phyloP scores from a whole-genome alignment of 768 basidiomycete genomes.

The Pisolithus tinctorius region DNA sequence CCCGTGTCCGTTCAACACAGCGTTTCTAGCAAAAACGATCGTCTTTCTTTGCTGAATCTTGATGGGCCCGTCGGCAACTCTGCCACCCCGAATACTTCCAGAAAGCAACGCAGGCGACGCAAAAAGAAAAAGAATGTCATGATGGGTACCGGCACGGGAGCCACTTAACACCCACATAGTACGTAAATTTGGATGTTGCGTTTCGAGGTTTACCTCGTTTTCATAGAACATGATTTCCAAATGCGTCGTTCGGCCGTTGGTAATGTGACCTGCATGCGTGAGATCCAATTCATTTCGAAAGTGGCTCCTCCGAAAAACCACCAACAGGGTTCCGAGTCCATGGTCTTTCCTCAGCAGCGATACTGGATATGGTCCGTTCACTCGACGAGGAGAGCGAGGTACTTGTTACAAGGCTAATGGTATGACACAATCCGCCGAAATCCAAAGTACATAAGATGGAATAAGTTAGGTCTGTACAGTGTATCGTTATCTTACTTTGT shows the following conservation, averaged over 20 bases:
- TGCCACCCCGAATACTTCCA: slow-evolving; percentile 26
- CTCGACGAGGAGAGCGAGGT: not conserved
- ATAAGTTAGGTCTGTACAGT: not conserved
- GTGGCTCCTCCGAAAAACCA: not conserved
- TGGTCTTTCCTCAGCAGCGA: not conserved
- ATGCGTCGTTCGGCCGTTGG: slow-evolving; percentile 1
- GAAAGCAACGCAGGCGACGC: slow-evolving; percentile 48
- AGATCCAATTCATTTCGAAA: not conserved
- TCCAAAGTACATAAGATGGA: slow-evolving; percentile 12
- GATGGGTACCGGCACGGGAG: slow-evolving; percentile 15
- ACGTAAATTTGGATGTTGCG: slow-evolving; percentile 8
- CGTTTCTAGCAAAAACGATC: slow-evolving; percentile 3
- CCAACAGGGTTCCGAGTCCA: not conserved
- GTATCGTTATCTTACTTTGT: slow-evolving; percentile 5
- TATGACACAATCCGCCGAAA: not conserved
- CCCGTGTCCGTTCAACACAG: slow-evolving; percentile 7
- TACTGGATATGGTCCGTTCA: not conserved
- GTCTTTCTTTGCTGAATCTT: slow-evolving; percentile 49
- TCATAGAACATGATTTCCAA: slow-evolving; percentile 1
- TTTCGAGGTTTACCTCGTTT: not conserved
- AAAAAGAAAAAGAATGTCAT: slow-evolving; percentile 45
- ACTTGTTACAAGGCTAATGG: not conserved
- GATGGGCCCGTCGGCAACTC: slow-evolving; percentile 32
- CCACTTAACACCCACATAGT: slow-evolving; percentile 7
- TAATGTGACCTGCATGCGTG: not conserved